phyloP scores from a whole-genome alignment of 2,329 filamentous ascomycete genomes.

The Alternaria sp. region DNA sequence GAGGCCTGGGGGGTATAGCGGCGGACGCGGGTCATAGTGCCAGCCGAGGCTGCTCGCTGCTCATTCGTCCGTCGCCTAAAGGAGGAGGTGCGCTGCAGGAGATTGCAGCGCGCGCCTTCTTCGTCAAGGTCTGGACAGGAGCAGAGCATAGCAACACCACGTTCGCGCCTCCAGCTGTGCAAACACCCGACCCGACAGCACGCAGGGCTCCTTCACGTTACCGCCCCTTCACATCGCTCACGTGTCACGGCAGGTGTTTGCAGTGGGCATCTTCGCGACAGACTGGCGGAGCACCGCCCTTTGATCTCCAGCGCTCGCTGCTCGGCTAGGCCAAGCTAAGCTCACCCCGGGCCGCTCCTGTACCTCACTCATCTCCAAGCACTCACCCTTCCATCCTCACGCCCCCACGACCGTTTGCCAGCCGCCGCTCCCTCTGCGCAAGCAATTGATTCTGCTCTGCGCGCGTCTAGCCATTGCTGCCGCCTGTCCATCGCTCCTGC shows the following conservation, averaged over 20 bases:
- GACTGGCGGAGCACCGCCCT: constrained; percentile 14
- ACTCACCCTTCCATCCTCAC: constrained; percentile 25
- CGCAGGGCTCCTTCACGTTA: not conserved
- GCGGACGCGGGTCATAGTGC: constrained; percentile 15
- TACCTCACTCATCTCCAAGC: constrained; percentile 40
- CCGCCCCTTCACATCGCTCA: not conserved
- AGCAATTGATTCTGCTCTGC: constrained; percentile 39
- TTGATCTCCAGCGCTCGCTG: constrained; percentile 24
- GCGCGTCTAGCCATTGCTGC: constrained; percentile 35
- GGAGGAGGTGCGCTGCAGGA: constrained; percentile 34
- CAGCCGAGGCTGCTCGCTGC: not conserved
- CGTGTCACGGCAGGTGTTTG: not conserved
- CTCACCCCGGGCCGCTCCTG: constrained; percentile 33
- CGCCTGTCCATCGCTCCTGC: constrained; percentile 9
- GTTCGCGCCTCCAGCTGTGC: not conserved
- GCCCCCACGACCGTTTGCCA: constrained; percentile 16
- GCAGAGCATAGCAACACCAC: not conserved
- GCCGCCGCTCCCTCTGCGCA: constrained; percentile 18
- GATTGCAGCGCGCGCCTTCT: constrained; percentile 37
- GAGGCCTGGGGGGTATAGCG: constrained; percentile 23
- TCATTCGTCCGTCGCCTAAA: constrained; percentile 8
- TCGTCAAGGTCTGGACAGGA: constrained; percentile 25
- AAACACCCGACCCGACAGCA: not conserved
- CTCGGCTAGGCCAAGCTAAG: constrained; percentile 40
- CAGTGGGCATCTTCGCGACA: not conserved